phyloP scores from a whole-genome alignment of 768 basidiomycete genomes.

The Lactarius deliciosus region DNA sequence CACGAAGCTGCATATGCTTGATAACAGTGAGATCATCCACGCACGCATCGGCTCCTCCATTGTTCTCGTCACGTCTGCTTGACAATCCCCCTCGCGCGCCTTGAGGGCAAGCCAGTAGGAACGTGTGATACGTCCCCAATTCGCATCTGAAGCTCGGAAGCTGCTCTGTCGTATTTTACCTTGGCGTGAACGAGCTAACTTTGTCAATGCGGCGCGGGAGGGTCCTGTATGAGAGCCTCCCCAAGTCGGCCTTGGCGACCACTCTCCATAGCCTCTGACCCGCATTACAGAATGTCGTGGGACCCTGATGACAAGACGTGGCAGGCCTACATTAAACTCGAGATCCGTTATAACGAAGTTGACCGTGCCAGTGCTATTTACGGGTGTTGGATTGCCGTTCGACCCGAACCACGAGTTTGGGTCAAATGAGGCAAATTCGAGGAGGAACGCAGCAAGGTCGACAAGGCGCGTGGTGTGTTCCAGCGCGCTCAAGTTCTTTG shows the following conservation, averaged over 20 bases:
- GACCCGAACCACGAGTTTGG: too few relatives aligned
- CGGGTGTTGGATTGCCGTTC: too few relatives aligned
- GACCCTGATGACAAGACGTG: too few relatives aligned
- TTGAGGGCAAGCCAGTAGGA: constrained; percentile 1
- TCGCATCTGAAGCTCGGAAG: constrained; percentile 2
- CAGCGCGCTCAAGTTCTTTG: too few relatives aligned
- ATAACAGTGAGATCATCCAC: not conserved
- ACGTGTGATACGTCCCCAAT: constrained; percentile 7
- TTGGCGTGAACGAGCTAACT: constrained; percentile 2
- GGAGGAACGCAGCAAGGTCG: too few relatives aligned
- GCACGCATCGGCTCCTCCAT: constrained; percentile 2
- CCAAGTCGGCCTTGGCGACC: constrained; percentile 7
- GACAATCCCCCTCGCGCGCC: constrained; percentile 4
- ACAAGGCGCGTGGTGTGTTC: too few relatives aligned
- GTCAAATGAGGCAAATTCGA: too few relatives aligned
- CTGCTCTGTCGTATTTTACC: constrained; percentile 1
- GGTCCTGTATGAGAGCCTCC: not conserved
- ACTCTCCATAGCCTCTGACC: not conserved
- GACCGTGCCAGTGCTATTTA: too few relatives aligned
- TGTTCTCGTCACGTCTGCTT: not conserved
- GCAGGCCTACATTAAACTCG: too few relatives aligned
- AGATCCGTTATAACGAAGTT: too few relatives aligned
- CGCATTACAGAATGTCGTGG: too few relatives aligned
- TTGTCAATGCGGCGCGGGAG: constrained; percentile 7
- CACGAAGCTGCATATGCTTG: not conserved